These are phyloP conservation scores for Phytophthora uliginosa DNA, from an alignment of 352 stramenopile species.

Conservation along the genomic window DNA sequence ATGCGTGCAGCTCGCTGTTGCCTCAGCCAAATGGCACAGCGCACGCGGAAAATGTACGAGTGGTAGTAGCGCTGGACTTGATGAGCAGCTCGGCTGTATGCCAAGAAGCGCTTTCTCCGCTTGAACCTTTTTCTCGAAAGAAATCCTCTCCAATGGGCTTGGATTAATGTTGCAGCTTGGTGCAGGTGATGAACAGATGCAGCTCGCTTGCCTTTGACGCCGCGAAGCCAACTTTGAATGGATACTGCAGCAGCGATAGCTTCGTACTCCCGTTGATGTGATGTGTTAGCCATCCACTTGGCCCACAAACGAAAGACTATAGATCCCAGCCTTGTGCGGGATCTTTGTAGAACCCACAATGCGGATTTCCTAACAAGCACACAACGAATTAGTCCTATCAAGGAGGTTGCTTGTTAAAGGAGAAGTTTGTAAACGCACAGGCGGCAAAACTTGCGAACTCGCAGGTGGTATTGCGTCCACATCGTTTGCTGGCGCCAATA, in stretches of 20 bases:
- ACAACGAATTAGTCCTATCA: conserved; percentile 1
- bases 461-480: conserved; percentile 32
- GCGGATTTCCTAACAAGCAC: conserved; percentile 53
- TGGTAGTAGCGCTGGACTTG: conserved; percentile 57
- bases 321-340: conserved; percentile 37
- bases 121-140: conserved; percentile 53
- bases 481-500: conserved; percentile 37
- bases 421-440: conserved; percentile 42
- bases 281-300: conserved; percentile 33
- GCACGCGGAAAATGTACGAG: conserved; percentile 44
- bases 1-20: conserved; percentile 45
- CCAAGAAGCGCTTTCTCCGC: conserved; percentile 42
- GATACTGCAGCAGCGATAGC: conserved; percentile 48
- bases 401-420: no score
- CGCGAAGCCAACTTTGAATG: conserved; percentile 68
- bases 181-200: conserved; percentile 38
- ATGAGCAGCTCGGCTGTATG: conserved; percentile 43
- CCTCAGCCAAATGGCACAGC: conserved; percentile 35
- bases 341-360: conserved; percentile 44
- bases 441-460: conserved; percentile 50
- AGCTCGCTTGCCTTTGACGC: conserved; percentile 35
- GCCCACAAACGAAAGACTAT: conserved; percentile 44
- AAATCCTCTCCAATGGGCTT: conserved; percentile 64
- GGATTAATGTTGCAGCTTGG: conserved; percentile 42
- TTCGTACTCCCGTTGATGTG: conserved; percentile 49